Evolutionary conservation across 352 stramenopile species (phyloP), one percentile per base, ranked within the genome.

Genomic region (Pythium coloratum): DNA sequence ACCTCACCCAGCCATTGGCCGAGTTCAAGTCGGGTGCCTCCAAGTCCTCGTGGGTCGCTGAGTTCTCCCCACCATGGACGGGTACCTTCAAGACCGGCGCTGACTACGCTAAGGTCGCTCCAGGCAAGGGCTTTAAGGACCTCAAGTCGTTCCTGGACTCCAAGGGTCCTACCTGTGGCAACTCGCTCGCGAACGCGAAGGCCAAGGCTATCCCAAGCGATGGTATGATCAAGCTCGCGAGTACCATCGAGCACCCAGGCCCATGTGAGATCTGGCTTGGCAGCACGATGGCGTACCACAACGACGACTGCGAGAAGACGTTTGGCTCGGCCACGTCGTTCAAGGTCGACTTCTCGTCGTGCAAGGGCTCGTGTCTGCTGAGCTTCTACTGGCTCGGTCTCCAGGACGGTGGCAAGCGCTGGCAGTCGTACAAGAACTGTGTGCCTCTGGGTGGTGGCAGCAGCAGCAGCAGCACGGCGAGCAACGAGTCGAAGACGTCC

Each of bases 311-410:
- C 26, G 59, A 59, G 13, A 54, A 50, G 28, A 44, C 54, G 16
- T 62, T 62, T 16, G 40, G 40, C 10, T 34, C 34, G 2, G 8
- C 14, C 36, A 7, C 28, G n/a, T 36, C 44, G 14, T 50, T 71
- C n/a, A 16, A 30, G 18, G 54, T 71, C 24, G 56, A 71, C 36
- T 71, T 62, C 49, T 71, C 65, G 10, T 26, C 47, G 2, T 71
- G 65, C 55, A 61, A 47, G 24, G 49, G 49, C 32, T 54, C 50
- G 44, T 71, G 65, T 38, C 47, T 62, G 42, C 65, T 71, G 1
- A 47, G 55, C 16, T 67, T 66, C 40, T 71, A 67, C 65, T 71
- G 65, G 65, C 65, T 71, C 40, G 65, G 32, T 38, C 55, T 71
- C 24, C 65, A 71, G 42, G 49, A 71, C 55, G n/a, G 36, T 14